phyloP scores from a whole-genome alignment of 768 basidiomycete species.

The Paxillus rubicundulus region DNA sequence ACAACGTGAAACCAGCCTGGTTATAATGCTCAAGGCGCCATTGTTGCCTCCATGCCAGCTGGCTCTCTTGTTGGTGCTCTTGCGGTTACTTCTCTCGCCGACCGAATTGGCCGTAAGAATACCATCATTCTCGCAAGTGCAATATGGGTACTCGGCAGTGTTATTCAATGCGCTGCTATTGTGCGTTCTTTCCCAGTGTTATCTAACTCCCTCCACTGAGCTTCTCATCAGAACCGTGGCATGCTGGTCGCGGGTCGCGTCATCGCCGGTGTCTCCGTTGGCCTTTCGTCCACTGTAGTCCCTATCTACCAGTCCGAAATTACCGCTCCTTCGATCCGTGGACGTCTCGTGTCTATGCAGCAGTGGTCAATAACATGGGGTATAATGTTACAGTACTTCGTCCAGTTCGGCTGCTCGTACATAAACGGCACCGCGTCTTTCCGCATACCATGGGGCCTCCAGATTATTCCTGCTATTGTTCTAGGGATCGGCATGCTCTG shows the following conservation, averaged over 20 bases:
- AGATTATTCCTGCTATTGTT: slow-evolving; percentile 74
- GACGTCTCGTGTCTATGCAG: slow-evolving; percentile 72
- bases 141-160: slow-evolving; percentile 71
- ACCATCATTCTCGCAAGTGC: slow-evolving; percentile 64
- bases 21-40: slow-evolving; percentile 62
- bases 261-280: slow-evolving; percentile 66
- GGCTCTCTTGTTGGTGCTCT: slow-evolving; percentile 66
- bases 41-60: slow-evolving; percentile 78
- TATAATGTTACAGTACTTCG: slow-evolving; percentile 72
- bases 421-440: slow-evolving; percentile 70
- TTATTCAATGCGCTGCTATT: slow-evolving; percentile 63
- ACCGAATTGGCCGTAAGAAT: slow-evolving; percentile 61
- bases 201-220: neutral
- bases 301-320: slow-evolving; percentile 77
- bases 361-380: slow-evolving; percentile 84
- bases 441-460: slow-evolving; percentile 78
- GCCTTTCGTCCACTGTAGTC: slow-evolving; percentile 62
- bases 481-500: slow-evolving; percentile 63
- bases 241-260: slow-evolving; percentile 74
- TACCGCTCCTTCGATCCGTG: slow-evolving; percentile 68
- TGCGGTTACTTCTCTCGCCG: slow-evolving; percentile 59
- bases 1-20: slow-evolving; percentile 36
- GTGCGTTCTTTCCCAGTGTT: slow-evolving; percentile 24
- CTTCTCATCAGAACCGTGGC: slow-evolving; percentile 50
- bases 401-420: slow-evolving; percentile 69